Conservation (phyloP, 2,329 filamentous ascomycete genomes). For the Bipolaris zeicola region DNA sequence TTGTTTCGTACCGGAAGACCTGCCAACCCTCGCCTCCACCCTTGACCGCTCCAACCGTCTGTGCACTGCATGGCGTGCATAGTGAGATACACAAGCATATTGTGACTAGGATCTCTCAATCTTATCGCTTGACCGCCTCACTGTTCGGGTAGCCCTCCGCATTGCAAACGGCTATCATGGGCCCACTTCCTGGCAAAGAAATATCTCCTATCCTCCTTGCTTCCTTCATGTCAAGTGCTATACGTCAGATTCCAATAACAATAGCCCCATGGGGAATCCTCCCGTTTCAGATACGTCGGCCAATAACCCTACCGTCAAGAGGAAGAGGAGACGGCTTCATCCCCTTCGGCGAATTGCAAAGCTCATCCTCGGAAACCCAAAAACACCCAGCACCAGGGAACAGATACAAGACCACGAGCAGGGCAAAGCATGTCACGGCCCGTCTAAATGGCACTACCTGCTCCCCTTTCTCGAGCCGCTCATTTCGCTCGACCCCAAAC, state of each 20-base stretch:
- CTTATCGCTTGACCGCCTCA: slow-evolving; percentile 14
- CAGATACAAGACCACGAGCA: neutral
- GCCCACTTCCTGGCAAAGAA: slow-evolving; percentile 3
- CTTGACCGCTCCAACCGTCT: slow-evolving; percentile 7
- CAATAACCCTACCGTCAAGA: slow-evolving; percentile 1
- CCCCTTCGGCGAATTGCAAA: slow-evolving; percentile 12
- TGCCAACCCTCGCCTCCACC: slow-evolving; percentile 10
- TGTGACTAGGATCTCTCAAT: slow-evolving; percentile 10
- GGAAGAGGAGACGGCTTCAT: slow-evolving; percentile 14
- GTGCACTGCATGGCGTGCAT: slow-evolving; percentile 9
- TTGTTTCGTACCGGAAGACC: slow-evolving; percentile 7
- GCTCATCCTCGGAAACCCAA: slow-evolving; percentile 8
- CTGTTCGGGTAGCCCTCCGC: slow-evolving; percentile 1
- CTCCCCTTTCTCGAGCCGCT: slow-evolving; percentile 23
- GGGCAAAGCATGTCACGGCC: slow-evolving; percentile 14
- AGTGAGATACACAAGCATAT: slow-evolving; percentile 5
- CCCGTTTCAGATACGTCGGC: slow-evolving; percentile 3
- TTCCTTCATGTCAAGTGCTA: slow-evolving; percentile 4
- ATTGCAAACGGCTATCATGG: slow-evolving; percentile 11
- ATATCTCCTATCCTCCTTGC: slow-evolving; percentile 1
- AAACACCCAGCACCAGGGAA: neutral
- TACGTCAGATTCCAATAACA: slow-evolving; percentile 1
- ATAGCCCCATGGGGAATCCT: slow-evolving; percentile 14
- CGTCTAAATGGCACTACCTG: slow-evolving; percentile 18
- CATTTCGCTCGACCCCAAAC: slow-evolving; percentile 20